These are phyloP conservation scores for Cyclotella kingstonii DNA, from an alignment of 108 stramenopile species.

Conservation along the genomic window DNA sequence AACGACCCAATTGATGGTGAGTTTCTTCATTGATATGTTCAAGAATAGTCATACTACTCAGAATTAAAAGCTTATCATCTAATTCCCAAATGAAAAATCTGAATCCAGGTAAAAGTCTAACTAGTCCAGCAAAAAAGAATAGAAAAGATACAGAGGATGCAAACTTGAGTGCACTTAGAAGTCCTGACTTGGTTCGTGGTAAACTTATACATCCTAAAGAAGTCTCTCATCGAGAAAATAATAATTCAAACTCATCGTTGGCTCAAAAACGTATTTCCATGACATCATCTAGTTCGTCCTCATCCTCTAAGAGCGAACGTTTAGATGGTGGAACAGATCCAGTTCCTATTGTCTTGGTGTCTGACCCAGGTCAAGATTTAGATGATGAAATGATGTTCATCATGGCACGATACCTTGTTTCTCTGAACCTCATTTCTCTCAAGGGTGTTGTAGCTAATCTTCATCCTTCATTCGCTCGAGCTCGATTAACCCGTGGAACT, in stretches of 20 bases:
- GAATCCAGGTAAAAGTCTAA: too few species aligned
- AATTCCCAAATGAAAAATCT: too few species aligned
- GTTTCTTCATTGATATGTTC: too few species aligned
- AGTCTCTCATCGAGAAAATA: neutral
- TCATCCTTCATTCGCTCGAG: conserved; percentile 44
- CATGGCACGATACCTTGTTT: conserved; percentile 39
- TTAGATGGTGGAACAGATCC: conserved; percentile 1
- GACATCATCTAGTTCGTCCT: neutral
- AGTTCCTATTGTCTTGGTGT: conserved; percentile 40
- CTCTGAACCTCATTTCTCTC: conserved; percentile 32
- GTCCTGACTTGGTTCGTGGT: too few species aligned
- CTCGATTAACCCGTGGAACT: conserved; percentile 43
- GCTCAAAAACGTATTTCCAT: neutral
- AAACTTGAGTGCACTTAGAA: too few species aligned
- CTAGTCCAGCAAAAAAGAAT: too few species aligned
- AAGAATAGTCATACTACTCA: too few species aligned
- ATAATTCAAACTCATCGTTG: too few species aligned
- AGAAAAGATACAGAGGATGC: too few species aligned
- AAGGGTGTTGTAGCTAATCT: conserved; percentile 39
- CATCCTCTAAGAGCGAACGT: neutral
- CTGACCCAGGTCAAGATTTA: conserved; percentile 49
- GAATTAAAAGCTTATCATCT: too few species aligned
- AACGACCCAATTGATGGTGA: too few species aligned
- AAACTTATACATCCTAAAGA: conserved; percentile 2
- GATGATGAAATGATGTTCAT: conserved; percentile 57